Conservation (phyloP, 495 filamentous ascomycete species). For the Neurospora sp. region DNA sequence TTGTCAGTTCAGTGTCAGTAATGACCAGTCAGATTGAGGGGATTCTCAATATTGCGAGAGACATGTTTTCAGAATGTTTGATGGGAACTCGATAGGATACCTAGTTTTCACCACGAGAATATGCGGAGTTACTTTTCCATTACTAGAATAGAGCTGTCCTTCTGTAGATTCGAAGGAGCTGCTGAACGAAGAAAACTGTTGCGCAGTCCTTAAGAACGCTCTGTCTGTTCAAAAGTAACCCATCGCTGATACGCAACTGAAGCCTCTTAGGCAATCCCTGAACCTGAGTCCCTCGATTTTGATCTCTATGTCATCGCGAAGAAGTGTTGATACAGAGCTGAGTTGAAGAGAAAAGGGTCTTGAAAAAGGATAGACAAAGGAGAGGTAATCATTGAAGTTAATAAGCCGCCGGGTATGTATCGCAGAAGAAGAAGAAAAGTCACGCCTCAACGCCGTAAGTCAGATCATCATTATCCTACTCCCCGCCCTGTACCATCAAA, state of each 20-base stretch:
- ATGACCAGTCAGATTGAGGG: background rate
- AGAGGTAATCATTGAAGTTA: background rate
- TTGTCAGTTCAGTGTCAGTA: background rate
- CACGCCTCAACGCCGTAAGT: background rate
- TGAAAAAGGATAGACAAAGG: background rate
- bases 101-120: background rate
- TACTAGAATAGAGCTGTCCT: background rate
- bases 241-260: background rate
- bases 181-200: background rate
- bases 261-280: background rate
- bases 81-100: background rate
- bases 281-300: background rate
- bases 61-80: background rate
- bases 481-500: background rate
- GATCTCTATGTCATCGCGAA: background rate
- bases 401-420: background rate
- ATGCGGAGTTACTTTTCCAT: background rate
- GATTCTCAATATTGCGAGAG: background rate
- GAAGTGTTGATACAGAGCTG: background rate
- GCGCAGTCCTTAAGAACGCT: background rate
- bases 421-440: background rate
- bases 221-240: background rate
- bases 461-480: background rate
- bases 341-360: background rate
- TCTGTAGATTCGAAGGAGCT: background rate